A percentile compares a stretch with the other conserved stretches of the same genome.
phyloP scores from a whole-genome alignment of 371 early-diverging fungal genomes.

The Rhizopus stolonifer region DNA sequence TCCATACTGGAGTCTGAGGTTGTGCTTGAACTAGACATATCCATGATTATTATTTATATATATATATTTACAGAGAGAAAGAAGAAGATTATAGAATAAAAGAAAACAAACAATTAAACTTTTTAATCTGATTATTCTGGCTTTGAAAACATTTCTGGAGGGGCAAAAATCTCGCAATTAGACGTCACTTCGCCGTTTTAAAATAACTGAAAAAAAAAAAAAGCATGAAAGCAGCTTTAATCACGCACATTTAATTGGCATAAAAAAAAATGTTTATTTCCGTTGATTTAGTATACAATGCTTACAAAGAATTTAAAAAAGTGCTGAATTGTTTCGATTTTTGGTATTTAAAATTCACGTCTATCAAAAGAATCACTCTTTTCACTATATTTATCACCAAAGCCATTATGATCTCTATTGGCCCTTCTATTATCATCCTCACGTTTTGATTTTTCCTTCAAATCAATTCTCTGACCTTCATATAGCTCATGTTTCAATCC shows the following conservation, averaged over 20 bases:
- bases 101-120: neutral
- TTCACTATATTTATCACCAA: neutral
- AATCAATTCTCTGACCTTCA: conserved; percentile 75
- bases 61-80: neutral
- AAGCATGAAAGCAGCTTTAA: no score
- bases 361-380: neutral
- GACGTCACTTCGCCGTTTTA: neutral
- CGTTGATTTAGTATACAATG: no score
- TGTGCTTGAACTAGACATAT: neutral
- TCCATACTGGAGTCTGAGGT: neutral
- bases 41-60: neutral
- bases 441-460: conserved; percentile 52
- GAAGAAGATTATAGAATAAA: neutral
- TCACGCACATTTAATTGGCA: no score
- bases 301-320: neutral
- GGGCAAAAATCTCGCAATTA: conserved; percentile 1
- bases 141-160: neutral
- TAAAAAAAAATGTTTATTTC: no score
- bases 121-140: neutral
- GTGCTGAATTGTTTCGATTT: neutral
- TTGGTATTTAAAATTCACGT: neutral
- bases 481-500: conserved; percentile 74
- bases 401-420: conserved; percentile 1
- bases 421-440: conserved; percentile 34
- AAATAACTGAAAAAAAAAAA: no score